A percentile compares a stretch with the other conserved stretches of the same genome.
Evolutionary conservation across 2,329 filamentous ascomycete genomes (phyloP).

Genomic region (Colletotrichum cordylinicola): DNA sequence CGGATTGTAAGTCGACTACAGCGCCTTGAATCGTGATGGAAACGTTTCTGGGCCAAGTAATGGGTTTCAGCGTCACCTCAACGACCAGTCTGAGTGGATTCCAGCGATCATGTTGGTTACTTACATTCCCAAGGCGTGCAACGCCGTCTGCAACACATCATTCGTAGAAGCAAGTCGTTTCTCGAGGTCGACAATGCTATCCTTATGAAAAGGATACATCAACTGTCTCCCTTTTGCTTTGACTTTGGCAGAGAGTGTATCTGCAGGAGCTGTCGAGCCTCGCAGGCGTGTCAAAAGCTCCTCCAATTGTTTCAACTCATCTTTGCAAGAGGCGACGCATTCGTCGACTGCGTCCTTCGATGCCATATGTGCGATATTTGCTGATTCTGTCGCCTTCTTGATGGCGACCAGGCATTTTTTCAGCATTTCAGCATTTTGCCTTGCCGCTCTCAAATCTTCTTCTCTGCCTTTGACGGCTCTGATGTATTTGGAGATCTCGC

Average conservation of each 20-base stretch:
- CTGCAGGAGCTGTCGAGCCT: not conserved
- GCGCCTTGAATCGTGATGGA: not conserved
- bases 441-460: not conserved
- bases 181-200: not conserved
- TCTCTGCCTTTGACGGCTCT: not conserved
- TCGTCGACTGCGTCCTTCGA: not conserved
- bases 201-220: not conserved
- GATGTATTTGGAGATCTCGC: not conserved
- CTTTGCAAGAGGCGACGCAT: not conserved
- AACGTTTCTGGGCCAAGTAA: not conserved
- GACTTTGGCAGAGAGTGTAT: not conserved
- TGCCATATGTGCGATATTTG: not conserved
- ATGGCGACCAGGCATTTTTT: not conserved
- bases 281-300: accelerated
- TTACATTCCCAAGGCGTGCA: not conserved
- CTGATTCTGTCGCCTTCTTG: not conserved
- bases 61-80: not conserved
- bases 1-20: not conserved
- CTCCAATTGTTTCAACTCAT: not conserved
- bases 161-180: not conserved
- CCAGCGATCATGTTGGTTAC: not conserved
- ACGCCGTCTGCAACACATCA: not conserved
- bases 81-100: no score
- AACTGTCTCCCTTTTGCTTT: not conserved
- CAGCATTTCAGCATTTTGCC: not conserved